Evolutionary conservation across 1,139 yeast genomes (phyloP), one percentile per base, ranked within the genome.

Genomic region (Nematodospora anomalae): DNA sequence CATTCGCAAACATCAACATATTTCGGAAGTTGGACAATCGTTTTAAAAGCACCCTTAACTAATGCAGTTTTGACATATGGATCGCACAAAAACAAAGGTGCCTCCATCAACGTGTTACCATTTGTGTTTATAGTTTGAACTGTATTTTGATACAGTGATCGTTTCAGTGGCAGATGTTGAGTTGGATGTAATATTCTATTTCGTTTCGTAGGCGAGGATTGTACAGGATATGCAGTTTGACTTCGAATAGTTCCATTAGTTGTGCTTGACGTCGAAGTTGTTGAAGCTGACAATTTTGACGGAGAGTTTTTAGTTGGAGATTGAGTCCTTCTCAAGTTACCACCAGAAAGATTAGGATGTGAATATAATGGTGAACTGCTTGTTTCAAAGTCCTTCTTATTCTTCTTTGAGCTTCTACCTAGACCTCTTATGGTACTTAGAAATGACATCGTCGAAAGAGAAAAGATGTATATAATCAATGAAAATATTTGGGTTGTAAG

Each of bases 31-130:
- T 87, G 96, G 2, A 92, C 97, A 46, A 92, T 92, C 1, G 98
- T 90, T 53, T 86, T 89, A 67, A 89, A 94, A 1, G 96, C 86
- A n/a, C 99, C 99, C 55, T 92, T 92, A 23, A 94, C 98, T 31
- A 92, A 69, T 0, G 97, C 95, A 0, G 97, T 87, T 44, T 90
- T 83, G 4, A 90, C 94, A 60, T 86, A 94, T 10, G 97, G 97
- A 49, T 90, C 96, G 56, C 95, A 83, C 51, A 92, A 60, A 55
- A 89, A 92, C 33, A 84, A 69, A 8, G 90, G 95, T 9, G 47
- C 41, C 16, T 37, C 41, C 15, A 39, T 25, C n/a, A 36, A 20
- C 29, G 32, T 9, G 10, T 11, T 24, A 28, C 21, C 28, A 31
- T 30, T 30, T 6, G 35, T n/a, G 4, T 26, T 35, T 18, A 18